Evolutionary conservation across 2,329 filamentous ascomycete genomes (phyloP).

Genomic region (Cercospora zeina): DNA sequence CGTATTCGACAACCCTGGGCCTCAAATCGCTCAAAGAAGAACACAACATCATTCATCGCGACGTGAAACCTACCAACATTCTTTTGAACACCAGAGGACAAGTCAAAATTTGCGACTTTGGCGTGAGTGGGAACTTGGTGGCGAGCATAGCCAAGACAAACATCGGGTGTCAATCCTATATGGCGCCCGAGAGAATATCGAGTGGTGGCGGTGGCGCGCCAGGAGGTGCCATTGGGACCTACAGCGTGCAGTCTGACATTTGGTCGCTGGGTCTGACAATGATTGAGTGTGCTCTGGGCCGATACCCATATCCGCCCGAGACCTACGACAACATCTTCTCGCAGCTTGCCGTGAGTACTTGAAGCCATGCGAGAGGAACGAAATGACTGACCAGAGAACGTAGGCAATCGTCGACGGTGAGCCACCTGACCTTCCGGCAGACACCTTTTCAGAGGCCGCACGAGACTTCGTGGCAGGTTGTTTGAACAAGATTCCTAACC

Average conservation of each 20-base stretch:
- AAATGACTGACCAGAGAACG: conserved; percentile 24
- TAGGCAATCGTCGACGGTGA: conserved; percentile 97
- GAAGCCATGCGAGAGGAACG: neutral
- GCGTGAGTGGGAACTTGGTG: conserved; percentile 92
- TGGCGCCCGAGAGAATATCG: conserved; percentile 95
- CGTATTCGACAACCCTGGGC: conserved; percentile 83
- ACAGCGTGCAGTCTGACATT: conserved; percentile 96
- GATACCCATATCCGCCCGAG: conserved; percentile 95
- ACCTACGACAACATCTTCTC: conserved; percentile 98
- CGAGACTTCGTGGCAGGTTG: conserved; percentile 86
- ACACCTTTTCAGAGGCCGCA: conserved; percentile 75
- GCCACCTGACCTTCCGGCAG: conserved; percentile 79
- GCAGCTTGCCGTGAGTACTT: conserved; percentile 79
- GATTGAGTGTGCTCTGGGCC: conserved; percentile 91
- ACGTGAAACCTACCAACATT: conserved; percentile 99
- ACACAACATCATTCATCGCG: conserved; percentile 98
- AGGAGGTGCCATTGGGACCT: conserved; percentile 76
- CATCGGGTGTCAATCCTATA: conserved; percentile 98
- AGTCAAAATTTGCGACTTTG: conserved; percentile 98
- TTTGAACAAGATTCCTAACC: conserved; percentile 86
- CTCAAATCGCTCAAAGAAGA: conserved; percentile 93
- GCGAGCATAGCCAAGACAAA: conserved; percentile 98
- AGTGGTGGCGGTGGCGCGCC: conserved; percentile 75
- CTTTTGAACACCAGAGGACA: conserved; percentile 85
- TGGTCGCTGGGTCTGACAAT: conserved; percentile 94